Evolutionary conservation across 345 rosid genomes (phyloP).

Genomic region (Lepidium africanum): DNA sequence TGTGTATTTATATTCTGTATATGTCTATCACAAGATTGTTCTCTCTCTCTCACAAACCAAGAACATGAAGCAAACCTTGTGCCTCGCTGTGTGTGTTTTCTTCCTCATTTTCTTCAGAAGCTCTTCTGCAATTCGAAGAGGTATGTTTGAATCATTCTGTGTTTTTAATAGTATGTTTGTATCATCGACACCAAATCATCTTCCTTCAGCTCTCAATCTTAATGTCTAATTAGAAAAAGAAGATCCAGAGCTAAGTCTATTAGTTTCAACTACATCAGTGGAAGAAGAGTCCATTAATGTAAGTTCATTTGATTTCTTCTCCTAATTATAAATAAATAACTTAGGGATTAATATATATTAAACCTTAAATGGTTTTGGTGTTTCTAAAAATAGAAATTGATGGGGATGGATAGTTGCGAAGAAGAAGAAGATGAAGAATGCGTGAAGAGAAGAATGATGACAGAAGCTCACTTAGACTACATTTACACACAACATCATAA

Average conservation of each 20-base stretch:
- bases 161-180: too few relatives aligned
- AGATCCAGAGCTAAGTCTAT: conserved; percentile 24
- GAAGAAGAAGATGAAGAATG: conserved; percentile 50
- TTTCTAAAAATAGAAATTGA: conserved; percentile 28
- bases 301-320: neutral
- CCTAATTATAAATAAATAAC: neutral
- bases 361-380: neutral
- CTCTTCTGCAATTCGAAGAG: conserved; percentile 31
- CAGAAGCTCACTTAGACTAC: conserved; percentile 86
- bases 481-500: conserved; percentile 73
- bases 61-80: conserved; percentile 42
- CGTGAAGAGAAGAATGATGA: conserved; percentile 43
- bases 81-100: conserved; percentile 27
- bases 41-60: conserved; percentile 1
- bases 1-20: conserved; percentile 3
- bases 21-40: neutral
- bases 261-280: conserved; percentile 11
- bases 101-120: conserved; percentile 31
- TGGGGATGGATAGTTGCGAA: conserved; percentile 50
- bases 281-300: conserved; percentile 32
- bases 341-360: neutral
- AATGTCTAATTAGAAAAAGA: conserved; percentile 27
- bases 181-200: neutral
- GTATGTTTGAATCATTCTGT: neutral
- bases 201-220: neutral